Base-by-base conservation (phyloP, 78 protist species). In the Emiliania huxleyi region DNA sequence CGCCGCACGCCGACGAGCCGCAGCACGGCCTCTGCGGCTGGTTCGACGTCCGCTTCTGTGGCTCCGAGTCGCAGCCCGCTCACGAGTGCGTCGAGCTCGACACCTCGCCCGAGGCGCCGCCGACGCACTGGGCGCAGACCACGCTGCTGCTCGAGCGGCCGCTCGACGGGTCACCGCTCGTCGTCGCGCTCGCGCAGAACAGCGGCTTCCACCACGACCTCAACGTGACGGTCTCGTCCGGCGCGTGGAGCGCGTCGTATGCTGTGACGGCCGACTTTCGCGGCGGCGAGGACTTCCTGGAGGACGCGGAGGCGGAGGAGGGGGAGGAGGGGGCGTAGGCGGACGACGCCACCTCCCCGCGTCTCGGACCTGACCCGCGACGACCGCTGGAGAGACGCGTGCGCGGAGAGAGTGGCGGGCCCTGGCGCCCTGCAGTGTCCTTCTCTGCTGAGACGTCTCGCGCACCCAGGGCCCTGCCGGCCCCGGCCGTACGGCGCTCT, bases 31-130 rank as follows among this genome's bases (percentile, higher is more conserved):
- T 77, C 48, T 37, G 44, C 85, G 85, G 44, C 23, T 77, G 85
- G 85, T 77, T 77, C 85, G 85, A 77, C 46, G 46, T 40, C 26
- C 44, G 48, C 3, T 77, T 77, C 46, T 77, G 85, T 48, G 85
- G 35, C 4, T 11, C 83, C 2, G 18, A 35, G 1, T 18, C 4
- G 83, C 4, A 2, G 11, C 42, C 48, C 48, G 85, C 85, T 11
- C 33, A 77, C 1, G 26, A 33, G 29, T 71, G 46, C 85, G 85
- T 77, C 37, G 46, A 12, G 85, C 85, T 77, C 46, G 44, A 35
- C 46, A 77, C 85, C 26, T 35, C 85, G 11, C 85, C 85, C 42
- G 0, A 1, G n/a, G 18, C 85, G n/a, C 48, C 85, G 23, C 29
- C 48, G 23, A 77, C 85, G 6, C 85, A 77, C 46, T 77, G 85